These are phyloP conservation scores for Asterochloris erici DNA, from an alignment of 139 green algal genomes.

Conservation along the genomic window DNA sequence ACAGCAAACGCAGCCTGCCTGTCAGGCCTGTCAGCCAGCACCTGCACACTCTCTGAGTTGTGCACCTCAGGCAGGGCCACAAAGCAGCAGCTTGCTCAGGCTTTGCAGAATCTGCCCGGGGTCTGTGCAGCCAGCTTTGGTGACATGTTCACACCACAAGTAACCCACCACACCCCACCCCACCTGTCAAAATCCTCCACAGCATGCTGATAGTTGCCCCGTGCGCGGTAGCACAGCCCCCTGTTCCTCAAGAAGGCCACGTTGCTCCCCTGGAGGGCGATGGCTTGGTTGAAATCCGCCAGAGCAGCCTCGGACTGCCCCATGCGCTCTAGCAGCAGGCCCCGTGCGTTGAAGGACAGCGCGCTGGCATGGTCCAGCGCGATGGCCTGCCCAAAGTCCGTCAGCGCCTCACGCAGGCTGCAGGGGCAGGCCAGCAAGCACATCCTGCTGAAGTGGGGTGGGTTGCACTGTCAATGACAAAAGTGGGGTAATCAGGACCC, in stretches of 20 bases:
- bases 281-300: constrained; percentile 39
- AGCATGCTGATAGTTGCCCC: constrained; percentile 37
- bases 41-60: no score
- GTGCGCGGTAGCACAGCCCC: constrained; percentile 36
- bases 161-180: not conserved
- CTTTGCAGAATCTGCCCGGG: no score
- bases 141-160: no score
- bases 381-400: constrained; percentile 53
- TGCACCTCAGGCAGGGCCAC: no score
- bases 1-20: no score
- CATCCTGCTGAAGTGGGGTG: no score
- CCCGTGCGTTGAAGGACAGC: constrained; percentile 42
- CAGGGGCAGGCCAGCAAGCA: constrained; percentile 6
- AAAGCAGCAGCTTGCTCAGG: no score
- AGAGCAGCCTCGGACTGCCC: constrained; percentile 31
- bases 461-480: no score
- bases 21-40: no score
- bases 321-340: constrained; percentile 46
- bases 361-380: constrained; percentile 34
- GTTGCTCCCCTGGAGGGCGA: constrained; percentile 38
- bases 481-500: no score
- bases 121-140: no score
- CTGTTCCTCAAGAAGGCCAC: constrained; percentile 41
- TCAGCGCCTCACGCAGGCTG: constrained; percentile 46
- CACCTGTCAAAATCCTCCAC: constrained; percentile 44